Conservation (phyloP, 1,284 basidiomycete species). For the Apiotrichum veenhuisii region DNA sequence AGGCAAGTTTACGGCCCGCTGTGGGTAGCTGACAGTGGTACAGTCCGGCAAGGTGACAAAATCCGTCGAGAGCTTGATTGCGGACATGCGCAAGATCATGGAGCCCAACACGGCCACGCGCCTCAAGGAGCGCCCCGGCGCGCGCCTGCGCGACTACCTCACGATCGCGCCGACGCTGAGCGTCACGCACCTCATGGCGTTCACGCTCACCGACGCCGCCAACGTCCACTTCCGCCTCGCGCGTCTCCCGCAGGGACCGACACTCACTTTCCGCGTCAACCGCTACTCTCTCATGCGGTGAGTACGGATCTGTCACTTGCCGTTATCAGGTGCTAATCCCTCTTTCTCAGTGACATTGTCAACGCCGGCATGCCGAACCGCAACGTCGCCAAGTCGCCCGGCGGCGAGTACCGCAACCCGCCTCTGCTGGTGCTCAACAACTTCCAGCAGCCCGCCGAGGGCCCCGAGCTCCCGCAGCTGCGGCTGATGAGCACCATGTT, state of each 20-base stretch:
- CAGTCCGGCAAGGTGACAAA: conserved; percentile 81
- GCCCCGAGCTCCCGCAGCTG: conserved; percentile 50
- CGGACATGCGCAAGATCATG: conserved; percentile 91
- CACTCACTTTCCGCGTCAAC: conserved; percentile 88
- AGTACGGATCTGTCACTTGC: no score
- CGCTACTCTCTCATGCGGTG: conserved; percentile 80
- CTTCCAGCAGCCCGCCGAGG: conserved; percentile 51
- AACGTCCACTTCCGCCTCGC: conserved; percentile 77
- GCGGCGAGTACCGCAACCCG: conserved; percentile 49
- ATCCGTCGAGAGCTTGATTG: conserved; percentile 81
- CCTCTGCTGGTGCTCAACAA: conserved; percentile 53
- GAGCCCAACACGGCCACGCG: conserved; percentile 96
- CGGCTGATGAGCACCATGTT: conserved; percentile 55
- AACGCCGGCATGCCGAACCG: conserved; percentile 23
- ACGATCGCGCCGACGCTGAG: conserved; percentile 86
- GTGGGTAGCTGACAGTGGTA: background rate
- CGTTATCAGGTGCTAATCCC: no score
- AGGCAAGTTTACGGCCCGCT: conserved; percentile 45
- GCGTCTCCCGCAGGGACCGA: conserved; percentile 86
- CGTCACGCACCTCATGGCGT: conserved; percentile 89
- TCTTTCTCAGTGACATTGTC: conserved; percentile 19
- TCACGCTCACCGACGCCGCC: conserved; percentile 80
- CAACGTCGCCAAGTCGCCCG: conserved; percentile 47
- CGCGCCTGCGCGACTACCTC: conserved; percentile 92
- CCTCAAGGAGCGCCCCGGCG: conserved; percentile 80